Conservation (phyloP, 2,329 filamentous ascomycete species). For the Xylariaceae sp. region DNA sequence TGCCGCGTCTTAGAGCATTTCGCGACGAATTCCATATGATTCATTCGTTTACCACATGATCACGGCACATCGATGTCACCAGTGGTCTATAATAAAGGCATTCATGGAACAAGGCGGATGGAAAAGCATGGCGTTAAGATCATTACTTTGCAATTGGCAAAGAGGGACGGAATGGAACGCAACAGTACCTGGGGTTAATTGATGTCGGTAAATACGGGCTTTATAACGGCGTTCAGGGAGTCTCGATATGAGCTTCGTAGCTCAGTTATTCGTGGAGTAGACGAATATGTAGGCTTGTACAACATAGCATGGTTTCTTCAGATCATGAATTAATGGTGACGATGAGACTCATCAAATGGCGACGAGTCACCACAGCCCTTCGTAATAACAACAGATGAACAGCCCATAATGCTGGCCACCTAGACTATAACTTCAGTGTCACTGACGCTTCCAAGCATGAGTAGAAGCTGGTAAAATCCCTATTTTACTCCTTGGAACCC, state of each 20-base stretch:
- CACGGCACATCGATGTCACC: background rate
- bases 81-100: slow-evolving; percentile 18
- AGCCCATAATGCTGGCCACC: background rate
- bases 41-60: slow-evolving; percentile 2
- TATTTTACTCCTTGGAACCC: too few relatives aligned
- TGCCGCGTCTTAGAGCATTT: slow-evolving; percentile 36
- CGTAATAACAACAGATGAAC: background rate
- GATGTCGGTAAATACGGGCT: background rate
- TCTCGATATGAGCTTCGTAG: slow-evolving; percentile 10
- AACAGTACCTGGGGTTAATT: background rate
- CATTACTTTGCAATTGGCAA: slow-evolving; percentile 12
- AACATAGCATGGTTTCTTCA: slow-evolving; percentile 16
- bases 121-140: slow-evolving; percentile 32
- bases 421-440: background rate
- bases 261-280: slow-evolving; percentile 10
- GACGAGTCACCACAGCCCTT: background rate
- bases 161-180: slow-evolving; percentile 5
- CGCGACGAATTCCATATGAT: background rate
- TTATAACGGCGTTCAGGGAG: slow-evolving; percentile 7
- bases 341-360: background rate
- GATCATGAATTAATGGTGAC: background rate
- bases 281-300: slow-evolving; percentile 20
- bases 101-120: slow-evolving; percentile 19
- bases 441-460: background rate
- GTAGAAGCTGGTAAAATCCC: background rate